Evolutionary conservation across 495 filamentous ascomycete species (phyloP).

Genomic region (Jackrogersella multiformis): DNA sequence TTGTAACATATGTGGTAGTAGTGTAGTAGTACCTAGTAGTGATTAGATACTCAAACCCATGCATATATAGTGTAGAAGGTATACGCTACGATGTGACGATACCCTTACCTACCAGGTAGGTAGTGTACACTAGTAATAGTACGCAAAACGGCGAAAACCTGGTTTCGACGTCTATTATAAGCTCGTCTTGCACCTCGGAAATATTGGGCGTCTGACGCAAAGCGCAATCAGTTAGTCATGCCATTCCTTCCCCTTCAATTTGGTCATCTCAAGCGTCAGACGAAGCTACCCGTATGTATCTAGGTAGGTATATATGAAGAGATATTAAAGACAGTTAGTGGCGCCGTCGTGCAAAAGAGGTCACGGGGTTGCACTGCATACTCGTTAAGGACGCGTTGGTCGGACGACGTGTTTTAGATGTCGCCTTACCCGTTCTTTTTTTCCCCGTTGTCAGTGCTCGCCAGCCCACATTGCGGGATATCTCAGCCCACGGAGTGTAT

Average conservation of each 20-base stretch:
- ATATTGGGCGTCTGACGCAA: background rate
- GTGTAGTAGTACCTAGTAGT: background rate
- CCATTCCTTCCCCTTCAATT: background rate
- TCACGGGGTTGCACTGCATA: slow-evolving; percentile 25
- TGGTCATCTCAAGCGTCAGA: slow-evolving; percentile 4
- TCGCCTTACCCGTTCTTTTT: slow-evolving; percentile 16
- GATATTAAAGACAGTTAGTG: background rate
- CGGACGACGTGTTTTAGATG: slow-evolving; percentile 11
- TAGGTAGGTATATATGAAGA: slow-evolving; percentile 10
- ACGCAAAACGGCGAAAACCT: no score
- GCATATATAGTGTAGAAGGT: slow-evolving; percentile 3
- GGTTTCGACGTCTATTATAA: slow-evolving; percentile 20
- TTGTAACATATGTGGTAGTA: background rate
- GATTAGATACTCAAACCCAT: slow-evolving; percentile 15
- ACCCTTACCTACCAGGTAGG: no score
- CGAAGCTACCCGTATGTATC: no score
- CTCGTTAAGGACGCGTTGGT: slow-evolving; percentile 8
- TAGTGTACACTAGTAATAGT: no score
- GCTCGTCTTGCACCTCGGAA: slow-evolving; percentile 13
- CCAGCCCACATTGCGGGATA: background rate
- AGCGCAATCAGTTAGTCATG: background rate
- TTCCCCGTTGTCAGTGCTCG: background rate
- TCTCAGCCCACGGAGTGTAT: background rate
- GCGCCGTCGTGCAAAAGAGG: slow-evolving; percentile 11
- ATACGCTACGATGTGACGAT: slow-evolving; percentile 31